Conservation (phyloP, 2,329 filamentous ascomycete genomes). For the Pleoardoris graminearum region DNA sequence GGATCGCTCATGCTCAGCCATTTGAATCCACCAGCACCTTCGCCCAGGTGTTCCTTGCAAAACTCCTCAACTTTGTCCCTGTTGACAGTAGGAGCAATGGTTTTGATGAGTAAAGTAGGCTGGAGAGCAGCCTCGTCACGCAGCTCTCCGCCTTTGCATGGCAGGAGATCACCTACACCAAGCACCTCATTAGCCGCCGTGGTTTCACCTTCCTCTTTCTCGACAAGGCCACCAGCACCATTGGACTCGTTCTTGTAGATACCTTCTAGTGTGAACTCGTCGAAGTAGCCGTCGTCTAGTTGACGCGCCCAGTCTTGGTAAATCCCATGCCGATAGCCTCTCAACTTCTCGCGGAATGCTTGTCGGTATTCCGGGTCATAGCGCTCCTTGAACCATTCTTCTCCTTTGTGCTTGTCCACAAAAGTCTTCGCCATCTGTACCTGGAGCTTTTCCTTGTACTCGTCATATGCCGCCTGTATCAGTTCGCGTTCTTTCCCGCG, state of each 20-base stretch:
- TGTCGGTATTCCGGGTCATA: conserved; percentile 85
- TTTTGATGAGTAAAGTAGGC: conserved; percentile 95
- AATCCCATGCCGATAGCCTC: conserved; percentile 75
- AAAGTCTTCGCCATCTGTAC: conserved; percentile 82
- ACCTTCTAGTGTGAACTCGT: conserved; percentile 92
- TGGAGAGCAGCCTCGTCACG: conserved; percentile 86
- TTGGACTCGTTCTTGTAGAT: conserved; percentile 93
- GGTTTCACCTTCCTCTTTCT: conserved; percentile 95
- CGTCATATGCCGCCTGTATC: conserved; percentile 71
- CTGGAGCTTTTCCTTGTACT: conserved; percentile 68
- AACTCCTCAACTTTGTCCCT: conserved; percentile 91
- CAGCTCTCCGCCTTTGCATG: conserved; percentile 80
- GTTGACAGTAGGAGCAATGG: conserved; percentile 93
- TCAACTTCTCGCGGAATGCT: conserved; percentile 72
- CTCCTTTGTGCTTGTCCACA: conserved; percentile 87
- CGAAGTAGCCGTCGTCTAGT: conserved; percentile 81
- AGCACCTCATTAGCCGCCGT: conserved; percentile 90
- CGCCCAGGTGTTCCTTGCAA: conserved; percentile 90
- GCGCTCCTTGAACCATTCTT: conserved; percentile 97
- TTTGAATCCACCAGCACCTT: conserved; percentile 88
- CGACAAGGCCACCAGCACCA: conserved; percentile 78
- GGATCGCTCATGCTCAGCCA: conserved; percentile 96
- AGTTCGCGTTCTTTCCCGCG: conserved; percentile 77
- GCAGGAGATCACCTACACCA: conserved; percentile 87
- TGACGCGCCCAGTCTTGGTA: conserved; percentile 91